A percentile compares a stretch with the other conserved stretches of the same genome.
phyloP scores from a whole-genome alignment of 768 basidiomycete species.

The Lactarius psammicola region DNA sequence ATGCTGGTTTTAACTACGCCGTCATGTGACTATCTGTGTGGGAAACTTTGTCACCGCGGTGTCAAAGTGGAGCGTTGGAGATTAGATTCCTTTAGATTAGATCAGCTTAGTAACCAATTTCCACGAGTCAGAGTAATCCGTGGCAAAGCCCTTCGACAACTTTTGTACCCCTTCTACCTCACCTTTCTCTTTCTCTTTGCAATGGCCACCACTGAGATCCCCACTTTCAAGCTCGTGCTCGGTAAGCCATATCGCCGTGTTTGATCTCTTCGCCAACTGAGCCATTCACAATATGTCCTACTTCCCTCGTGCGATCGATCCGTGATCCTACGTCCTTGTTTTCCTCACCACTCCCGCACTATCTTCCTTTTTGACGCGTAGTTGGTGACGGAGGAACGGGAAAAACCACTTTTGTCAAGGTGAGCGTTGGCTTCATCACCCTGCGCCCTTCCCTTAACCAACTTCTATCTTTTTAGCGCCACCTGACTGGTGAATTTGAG shows the following conservation, averaged over 20 bases:
- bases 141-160: constrained; percentile 4
- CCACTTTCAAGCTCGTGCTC: constrained; percentile 98
- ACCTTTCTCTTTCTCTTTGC: constrained; percentile 38
- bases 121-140: constrained; percentile 25
- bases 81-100: background rate
- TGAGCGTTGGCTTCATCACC: constrained; percentile 38
- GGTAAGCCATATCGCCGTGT: constrained; percentile 52
- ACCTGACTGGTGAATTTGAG: constrained; percentile 99
- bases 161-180: constrained; percentile 2
- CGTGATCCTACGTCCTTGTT: constrained; percentile 25
- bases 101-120: constrained; percentile 20
- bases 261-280: constrained; percentile 25
- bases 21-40: background rate
- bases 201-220: constrained; percentile 54
- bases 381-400: constrained; percentile 97
- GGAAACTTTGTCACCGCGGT: too few relatives aligned
- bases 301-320: constrained; percentile 54
- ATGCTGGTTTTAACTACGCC: too few relatives aligned
- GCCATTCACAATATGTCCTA: constrained; percentile 28
- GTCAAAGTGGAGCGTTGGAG: background rate
- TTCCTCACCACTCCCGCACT: constrained; percentile 25
- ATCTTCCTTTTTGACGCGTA: constrained; percentile 37
- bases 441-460: constrained; percentile 47
- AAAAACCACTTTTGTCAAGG: constrained; percentile 99
- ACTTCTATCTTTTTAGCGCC: constrained; percentile 67